Evolutionary conservation across 306 rosid genomes (phyloP).

Genomic region (Medicago ruthenica): DNA sequence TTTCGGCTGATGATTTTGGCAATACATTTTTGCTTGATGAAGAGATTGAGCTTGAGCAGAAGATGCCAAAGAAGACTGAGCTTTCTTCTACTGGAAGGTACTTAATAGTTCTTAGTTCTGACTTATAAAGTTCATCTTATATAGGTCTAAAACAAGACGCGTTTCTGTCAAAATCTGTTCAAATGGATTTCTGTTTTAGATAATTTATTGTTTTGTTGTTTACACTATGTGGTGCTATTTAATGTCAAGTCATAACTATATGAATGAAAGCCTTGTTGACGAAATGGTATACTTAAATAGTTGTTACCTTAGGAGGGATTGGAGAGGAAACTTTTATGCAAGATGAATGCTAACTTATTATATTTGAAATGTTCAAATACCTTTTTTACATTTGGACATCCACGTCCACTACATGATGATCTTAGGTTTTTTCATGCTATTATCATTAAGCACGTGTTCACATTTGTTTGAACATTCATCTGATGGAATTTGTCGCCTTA

Average conservation of each 20-base stretch:
- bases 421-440: constrained; percentile 23
- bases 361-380: constrained; percentile 11
- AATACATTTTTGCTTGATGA: constrained; percentile 95
- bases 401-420: not conserved
- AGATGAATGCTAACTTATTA: not conserved
- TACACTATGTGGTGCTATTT: constrained; percentile 3
- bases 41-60: constrained; percentile 89
- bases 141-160: not conserved
- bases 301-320: not conserved
- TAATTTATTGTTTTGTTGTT: constrained; percentile 1
- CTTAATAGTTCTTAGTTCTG: constrained; percentile 24
- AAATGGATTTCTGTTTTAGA: constrained; percentile 8
- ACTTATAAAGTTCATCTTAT: not conserved
- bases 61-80: constrained; percentile 56
- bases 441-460: constrained; percentile 14
- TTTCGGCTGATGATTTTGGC: constrained; percentile 65
- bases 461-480: constrained; percentile 28
- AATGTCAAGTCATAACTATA: not conserved
- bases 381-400: not conserved
- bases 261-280: not conserved
- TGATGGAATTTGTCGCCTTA: constrained; percentile 43
- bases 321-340: not conserved
- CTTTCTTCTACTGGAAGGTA: constrained; percentile 70
- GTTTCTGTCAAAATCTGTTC: not conserved
- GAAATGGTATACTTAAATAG: not conserved